Conservation (phyloP, 768 basidiomycete species). For the Lyophyllum shimeji region DNA sequence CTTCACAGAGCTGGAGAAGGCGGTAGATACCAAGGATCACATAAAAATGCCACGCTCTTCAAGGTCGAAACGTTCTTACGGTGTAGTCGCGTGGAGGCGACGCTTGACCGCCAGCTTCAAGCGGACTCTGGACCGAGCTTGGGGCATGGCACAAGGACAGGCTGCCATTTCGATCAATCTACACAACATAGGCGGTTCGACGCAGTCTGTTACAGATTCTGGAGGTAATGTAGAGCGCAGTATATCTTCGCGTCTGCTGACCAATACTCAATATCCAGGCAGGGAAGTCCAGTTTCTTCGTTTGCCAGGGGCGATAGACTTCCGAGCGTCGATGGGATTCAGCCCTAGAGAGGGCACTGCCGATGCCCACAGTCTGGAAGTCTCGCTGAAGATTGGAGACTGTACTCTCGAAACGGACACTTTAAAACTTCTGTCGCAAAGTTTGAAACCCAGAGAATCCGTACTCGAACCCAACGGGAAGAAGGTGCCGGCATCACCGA, state of each 20-base stretch:
- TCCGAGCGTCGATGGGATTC: conserved; percentile 51
- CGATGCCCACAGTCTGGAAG: conserved; percentile 52
- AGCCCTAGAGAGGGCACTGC: conserved; percentile 56
- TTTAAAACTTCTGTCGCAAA: conserved; percentile 30
- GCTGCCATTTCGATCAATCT: conserved; percentile 51
- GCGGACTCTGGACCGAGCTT: conserved; percentile 67
- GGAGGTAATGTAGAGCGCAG: conserved; percentile 27
- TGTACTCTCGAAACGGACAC: conserved; percentile 49
- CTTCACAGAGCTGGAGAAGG: conserved; percentile 50
- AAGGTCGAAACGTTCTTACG: conserved; percentile 32
- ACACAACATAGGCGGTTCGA: conserved; percentile 44
- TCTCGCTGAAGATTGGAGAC: conserved; percentile 43
- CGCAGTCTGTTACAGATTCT: conserved; percentile 16
- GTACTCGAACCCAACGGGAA: not conserved
- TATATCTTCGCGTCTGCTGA: not conserved
- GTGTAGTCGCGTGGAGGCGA: conserved; percentile 65
- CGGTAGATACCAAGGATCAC: conserved; percentile 21
- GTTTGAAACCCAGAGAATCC: conserved; percentile 11
- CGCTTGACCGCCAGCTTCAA: conserved; percentile 58
- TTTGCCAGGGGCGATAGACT: conserved; percentile 43
- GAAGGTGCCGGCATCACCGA: not conserved
- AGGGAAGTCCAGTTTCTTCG: conserved; percentile 39
- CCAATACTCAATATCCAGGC: conserved; percentile 11
- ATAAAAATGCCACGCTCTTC: conserved; percentile 20
- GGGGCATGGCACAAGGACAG: conserved; percentile 62